Evolutionary conservation across 192 early-diverging fungal species (phyloP).

Genomic region (Backusella mclennaniae): DNA sequence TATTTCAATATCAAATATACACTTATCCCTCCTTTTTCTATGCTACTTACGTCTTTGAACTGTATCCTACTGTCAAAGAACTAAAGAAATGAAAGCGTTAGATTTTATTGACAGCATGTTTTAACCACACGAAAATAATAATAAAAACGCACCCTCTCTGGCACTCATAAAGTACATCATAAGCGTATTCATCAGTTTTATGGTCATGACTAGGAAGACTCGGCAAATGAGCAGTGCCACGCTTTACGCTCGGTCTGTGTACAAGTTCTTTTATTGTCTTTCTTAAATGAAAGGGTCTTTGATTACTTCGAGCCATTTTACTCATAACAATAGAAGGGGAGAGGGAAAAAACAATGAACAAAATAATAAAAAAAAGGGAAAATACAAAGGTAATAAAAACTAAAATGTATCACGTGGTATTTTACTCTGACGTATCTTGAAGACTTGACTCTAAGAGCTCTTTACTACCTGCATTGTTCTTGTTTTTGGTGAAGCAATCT

Average conservation of each 20-base stretch:
- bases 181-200: constrained; percentile 24
- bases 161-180: constrained; percentile 42
- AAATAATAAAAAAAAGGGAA: not conserved
- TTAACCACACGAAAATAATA: not conserved
- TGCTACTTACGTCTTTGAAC: constrained; percentile 44
- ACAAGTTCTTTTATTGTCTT: constrained; percentile 4
- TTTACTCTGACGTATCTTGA: not conserved
- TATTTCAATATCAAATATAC: not conserved
- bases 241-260: not conserved
- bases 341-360: too few relatives aligned
- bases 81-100: constrained; percentile 1
- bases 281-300: not conserved
- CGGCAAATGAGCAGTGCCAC: not conserved
- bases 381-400: not conserved
- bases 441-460: constrained; percentile 12
- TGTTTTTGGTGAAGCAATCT: constrained; percentile 66
- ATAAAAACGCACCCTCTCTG: constrained; percentile 39
- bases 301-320: not conserved
- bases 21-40: not conserved
- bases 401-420: not conserved
- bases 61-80: constrained; percentile 46
- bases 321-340: too few relatives aligned
- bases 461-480: constrained; percentile 25
- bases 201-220: not conserved
- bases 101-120: not conserved